Percentiles rank a stretch among this genome's conserved stretches.
Evolutionary conservation across 164 flowering plant genomes (phyloP).

Genomic region (Tinospora cordifolia): DNA sequence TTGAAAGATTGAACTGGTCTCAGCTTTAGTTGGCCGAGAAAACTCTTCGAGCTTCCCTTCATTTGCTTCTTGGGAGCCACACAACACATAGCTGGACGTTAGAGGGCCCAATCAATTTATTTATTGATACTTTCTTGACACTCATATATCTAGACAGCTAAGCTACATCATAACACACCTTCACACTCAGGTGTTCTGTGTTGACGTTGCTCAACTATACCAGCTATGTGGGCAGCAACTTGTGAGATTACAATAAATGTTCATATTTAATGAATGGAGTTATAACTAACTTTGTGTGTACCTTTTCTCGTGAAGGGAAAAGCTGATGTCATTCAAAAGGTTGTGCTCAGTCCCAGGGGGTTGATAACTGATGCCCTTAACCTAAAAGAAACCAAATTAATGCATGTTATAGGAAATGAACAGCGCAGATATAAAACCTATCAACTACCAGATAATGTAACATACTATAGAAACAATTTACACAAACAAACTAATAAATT

Average conservation of each 20-base stretch:
- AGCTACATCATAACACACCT: no score
- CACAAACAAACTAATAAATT: not conserved
- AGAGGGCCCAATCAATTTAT: no score
- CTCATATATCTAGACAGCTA: no score
- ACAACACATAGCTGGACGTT: no score
- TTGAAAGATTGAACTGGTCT: no score
- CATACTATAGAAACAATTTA: not conserved
- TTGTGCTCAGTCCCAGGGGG: constrained; percentile 76
- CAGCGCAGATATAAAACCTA: not conserved
- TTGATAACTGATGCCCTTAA: constrained; percentile 58
- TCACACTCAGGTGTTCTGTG: no score
- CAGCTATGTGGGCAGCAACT: not conserved
- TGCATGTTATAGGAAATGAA: constrained; percentile 1
- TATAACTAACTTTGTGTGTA: constrained; percentile 16
- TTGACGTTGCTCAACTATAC: no score
- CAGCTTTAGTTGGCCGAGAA: no score
- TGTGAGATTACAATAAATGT: not conserved
- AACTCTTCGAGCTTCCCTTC: no score
- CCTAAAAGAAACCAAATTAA: constrained; percentile 35
- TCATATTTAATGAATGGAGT: not conserved
- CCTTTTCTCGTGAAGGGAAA: constrained; percentile 83
- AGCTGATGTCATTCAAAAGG: constrained; percentile 58
- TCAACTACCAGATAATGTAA: not conserved
- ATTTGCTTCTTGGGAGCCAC: no score
- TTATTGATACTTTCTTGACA: no score